A percentile compares a stretch with the other conserved stretches of the same genome.
phyloP scores from a whole-genome alignment of 768 basidiomycete genomes.

The Myochromella boudieri region DNA sequence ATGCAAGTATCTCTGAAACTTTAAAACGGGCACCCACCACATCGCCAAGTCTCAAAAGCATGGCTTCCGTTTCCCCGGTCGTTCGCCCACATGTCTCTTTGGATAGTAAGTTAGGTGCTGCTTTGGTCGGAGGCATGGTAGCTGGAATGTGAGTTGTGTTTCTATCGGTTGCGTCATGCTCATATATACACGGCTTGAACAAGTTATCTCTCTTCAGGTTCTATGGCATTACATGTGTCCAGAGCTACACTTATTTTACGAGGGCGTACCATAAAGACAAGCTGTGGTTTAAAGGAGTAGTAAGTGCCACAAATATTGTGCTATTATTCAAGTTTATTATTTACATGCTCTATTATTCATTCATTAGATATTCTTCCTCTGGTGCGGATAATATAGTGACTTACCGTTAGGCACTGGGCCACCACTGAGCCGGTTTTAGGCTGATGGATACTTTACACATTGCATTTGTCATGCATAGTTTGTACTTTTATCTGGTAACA shows the following conservation, averaged over 20 bases:
- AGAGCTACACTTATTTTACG: slow-evolving; percentile 10
- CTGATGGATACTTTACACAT: background rate
- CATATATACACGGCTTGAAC: too few relatives aligned
- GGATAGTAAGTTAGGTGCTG: too few relatives aligned
- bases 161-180: too few relatives aligned
- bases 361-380: slow-evolving; percentile 11
- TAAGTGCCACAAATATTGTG: background rate
- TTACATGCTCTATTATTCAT: background rate
- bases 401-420: background rate
- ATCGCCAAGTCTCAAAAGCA: too few relatives aligned
- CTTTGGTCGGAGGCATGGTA: too few relatives aligned
- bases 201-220: too few relatives aligned
- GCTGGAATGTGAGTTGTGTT: too few relatives aligned
- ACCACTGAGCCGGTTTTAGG: background rate
- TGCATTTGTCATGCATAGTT: slow-evolving; percentile 7
- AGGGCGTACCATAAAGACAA: background rate
- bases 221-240: slow-evolving; percentile 12
- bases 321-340: background rate
- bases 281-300: slow-evolving; percentile 8
- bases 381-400: slow-evolving; percentile 1
- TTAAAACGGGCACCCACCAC: too few relatives aligned
- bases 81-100: too few relatives aligned
- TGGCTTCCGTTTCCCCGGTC: too few relatives aligned
- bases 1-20: too few relatives aligned
- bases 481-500: slow-evolving; percentile 10